Evolutionary conservation across 2,329 filamentous ascomycete genomes (phyloP).

Genomic region (Aspergillus persii): DNA sequence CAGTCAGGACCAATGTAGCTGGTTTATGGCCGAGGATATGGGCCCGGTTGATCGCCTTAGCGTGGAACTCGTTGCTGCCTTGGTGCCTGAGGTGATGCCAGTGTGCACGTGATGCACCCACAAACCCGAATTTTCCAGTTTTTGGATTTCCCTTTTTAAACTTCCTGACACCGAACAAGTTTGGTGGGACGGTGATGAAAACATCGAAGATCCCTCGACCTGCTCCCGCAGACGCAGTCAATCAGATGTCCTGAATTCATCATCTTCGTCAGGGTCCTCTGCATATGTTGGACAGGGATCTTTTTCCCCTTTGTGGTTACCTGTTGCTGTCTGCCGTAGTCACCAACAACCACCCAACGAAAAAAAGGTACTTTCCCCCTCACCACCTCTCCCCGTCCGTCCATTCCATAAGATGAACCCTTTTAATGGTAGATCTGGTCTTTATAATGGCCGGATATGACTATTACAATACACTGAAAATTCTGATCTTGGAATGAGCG

Average conservation of each 20-base stretch:
- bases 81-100: background rate
- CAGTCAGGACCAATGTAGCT: background rate
- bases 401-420: slow-evolving; percentile 33
- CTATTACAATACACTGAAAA: slow-evolving; percentile 41
- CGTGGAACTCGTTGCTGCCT: background rate
- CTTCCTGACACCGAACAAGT: background rate
- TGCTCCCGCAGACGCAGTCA: background rate
- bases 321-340: background rate
- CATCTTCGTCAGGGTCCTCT: background rate
- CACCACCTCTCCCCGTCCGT: background rate
- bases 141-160: background rate
- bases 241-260: background rate
- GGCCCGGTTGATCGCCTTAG: background rate
- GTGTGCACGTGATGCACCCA: background rate
- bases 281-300: background rate
- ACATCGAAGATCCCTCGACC: background rate
- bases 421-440: slow-evolving; percentile 31
- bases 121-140: background rate
- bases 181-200: background rate
- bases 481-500: slow-evolving; percentile 31
- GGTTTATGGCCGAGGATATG: background rate
- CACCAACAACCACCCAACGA: background rate
- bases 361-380: background rate
- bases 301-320: background rate
- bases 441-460: slow-evolving; percentile 33